Conservation (phyloP, 108 stramenopile genomes). For the Mediolabrus comicus region DNA sequence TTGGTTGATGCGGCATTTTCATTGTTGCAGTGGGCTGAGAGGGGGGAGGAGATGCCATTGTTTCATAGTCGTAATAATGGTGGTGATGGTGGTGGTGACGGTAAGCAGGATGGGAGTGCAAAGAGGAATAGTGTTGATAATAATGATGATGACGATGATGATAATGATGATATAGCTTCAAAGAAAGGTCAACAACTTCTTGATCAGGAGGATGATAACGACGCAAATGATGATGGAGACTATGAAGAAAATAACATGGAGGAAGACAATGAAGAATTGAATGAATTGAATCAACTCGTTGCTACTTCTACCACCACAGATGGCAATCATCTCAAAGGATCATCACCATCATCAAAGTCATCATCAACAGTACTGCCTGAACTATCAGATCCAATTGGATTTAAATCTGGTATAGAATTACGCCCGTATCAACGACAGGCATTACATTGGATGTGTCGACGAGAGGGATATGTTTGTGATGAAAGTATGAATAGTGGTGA, state of each 20-base stretch:
- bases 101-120: not conserved
- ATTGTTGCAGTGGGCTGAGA: slow-evolving; percentile 81
- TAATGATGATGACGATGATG: slow-evolving; percentile 5
- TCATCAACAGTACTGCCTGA: slow-evolving; percentile 43
- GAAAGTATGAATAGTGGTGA: slow-evolving; percentile 21
- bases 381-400: slow-evolving; percentile 54
- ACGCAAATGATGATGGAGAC: slow-evolving; percentile 3
- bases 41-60: slow-evolving; percentile 54
- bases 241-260: slow-evolving; percentile 28
- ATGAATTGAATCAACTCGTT: slow-evolving; percentile 26
- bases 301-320: not conserved
- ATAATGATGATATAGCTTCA: not conserved
- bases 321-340: not conserved
- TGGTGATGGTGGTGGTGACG: not conserved
- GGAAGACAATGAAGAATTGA: slow-evolving; percentile 15
- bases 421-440: slow-evolving; percentile 80
- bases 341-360: not conserved
- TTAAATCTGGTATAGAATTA: slow-evolving; percentile 38
- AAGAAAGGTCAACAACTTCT: not conserved
- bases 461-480: slow-evolving; percentile 42
- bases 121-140: not conserved
- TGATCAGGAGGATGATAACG: not conserved
- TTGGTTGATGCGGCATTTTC: slow-evolving; percentile 60
- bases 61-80: slow-evolving; percentile 11
- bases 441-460: slow-evolving; percentile 77